Percentiles rank a stretch among this genome's conserved stretches.
Evolutionary conservation across 148 eudicot genomes (phyloP).

Genomic region (Persicaria maculosa): DNA sequence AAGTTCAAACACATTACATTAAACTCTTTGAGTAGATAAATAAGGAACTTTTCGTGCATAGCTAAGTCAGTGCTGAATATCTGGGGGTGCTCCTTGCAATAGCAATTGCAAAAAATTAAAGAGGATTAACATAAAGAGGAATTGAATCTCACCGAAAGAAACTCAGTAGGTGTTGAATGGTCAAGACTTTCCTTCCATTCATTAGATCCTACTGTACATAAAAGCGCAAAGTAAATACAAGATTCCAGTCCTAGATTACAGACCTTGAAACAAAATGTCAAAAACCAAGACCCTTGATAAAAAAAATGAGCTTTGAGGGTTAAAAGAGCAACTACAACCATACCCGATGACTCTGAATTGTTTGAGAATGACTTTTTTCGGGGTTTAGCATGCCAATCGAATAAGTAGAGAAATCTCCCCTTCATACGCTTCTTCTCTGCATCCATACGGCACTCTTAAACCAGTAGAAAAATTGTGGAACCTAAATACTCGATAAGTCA

Average conservation of each 20-base stretch:
- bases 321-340: conserved; percentile 2
- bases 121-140: background rate
- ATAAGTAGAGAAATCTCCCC: conserved; percentile 81
- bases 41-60: background rate
- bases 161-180: conserved; percentile 33
- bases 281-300: background rate
- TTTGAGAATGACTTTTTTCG: conserved; percentile 74
- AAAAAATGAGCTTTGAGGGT: background rate
- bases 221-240: conserved; percentile 6
- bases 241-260: background rate
- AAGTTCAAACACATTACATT: conserved; percentile 25
- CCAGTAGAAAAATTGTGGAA: too few species aligned
- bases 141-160: conserved; percentile 37
- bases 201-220: conserved; percentile 40
- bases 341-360: conserved; percentile 63
- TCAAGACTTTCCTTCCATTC: conserved; percentile 54
- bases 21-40: background rate
- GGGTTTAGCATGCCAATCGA: conserved; percentile 91
- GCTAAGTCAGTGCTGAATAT: background rate
- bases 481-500: too few species aligned
- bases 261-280: background rate
- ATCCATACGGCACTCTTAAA: conserved; percentile 47
- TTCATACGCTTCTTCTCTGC: conserved; percentile 57
- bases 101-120: background rate
- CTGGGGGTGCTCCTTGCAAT: background rate